Evolutionary conservation across 2,329 filamentous ascomycete genomes (phyloP), one percentile per base, ranked within the genome.

Genomic region (Alternaria triticina): DNA sequence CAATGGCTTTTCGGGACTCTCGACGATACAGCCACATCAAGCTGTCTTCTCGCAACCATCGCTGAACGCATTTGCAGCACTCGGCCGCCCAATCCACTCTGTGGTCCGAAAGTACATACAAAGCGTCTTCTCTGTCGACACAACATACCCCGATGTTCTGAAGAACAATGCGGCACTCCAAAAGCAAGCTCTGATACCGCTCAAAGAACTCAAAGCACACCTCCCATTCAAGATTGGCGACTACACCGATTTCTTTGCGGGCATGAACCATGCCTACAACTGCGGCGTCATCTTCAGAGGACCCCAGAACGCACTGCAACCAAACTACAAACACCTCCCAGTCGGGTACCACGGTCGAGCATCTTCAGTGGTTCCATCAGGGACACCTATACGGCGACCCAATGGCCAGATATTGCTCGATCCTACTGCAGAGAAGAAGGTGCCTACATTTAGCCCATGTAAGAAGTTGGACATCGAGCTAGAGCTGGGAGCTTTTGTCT

Each of bases 231-330:
- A 85, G 58, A 93, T 95, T 70, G 90, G 91, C 25, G 92, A 95
- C 77, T 96, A 95, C 78, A 93, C 92, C 1, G 92, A 96, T 79
- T 96, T 96, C 82, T 96, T 93, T 75, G 92, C 90, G 10, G 92
- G 92, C 13, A 82, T 90, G 67, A 90, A 94, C 76, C 92, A 96
- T 80, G 92, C 92, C 17, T 90, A 88, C 81, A 90, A 90, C 61
- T 86, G 90, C 15, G 91, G 91, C 5, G 84, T 86, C 11, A 84
- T 95, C 65, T 93, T 95, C 81, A 87, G 92, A 46, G 91, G 91
- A 0, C 86, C 89, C 0, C 84, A 87, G 45, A 90, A 92, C 71
- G 91, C 91, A 0, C 83, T 96, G 23, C 90, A 94, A 77, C 90
- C 91, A 27, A 96, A 95, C 77, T 96, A 96, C 78, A 91, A 86